A percentile compares a stretch with the other conserved stretches of the same genome.
These are phyloP conservation scores for Crithidia mellificae DNA, from an alignment of 208 protist genomes.

Conservation along the genomic window DNA sequence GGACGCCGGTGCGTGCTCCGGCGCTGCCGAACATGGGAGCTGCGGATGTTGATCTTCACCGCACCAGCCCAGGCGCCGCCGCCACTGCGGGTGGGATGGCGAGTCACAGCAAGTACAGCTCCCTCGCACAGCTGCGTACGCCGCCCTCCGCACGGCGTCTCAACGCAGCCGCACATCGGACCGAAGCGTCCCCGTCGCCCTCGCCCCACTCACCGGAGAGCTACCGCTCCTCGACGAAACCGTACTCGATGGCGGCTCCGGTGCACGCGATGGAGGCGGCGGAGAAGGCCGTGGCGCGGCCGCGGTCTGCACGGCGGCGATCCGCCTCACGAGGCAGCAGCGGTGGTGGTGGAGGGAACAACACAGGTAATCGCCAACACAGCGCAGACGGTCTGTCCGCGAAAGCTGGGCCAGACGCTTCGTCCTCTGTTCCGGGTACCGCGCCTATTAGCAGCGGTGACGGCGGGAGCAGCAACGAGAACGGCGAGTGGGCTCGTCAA, in stretches of 20 bases:
- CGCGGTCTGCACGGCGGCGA: conserved; percentile 15
- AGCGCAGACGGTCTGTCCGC: not conserved
- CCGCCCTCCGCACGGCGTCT: conserved; percentile 22
- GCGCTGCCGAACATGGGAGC: conserved; percentile 31
- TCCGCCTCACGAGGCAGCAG: conserved; percentile 30
- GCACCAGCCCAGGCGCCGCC: not conserved
- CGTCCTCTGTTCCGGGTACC: no score
- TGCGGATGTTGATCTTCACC: not conserved
- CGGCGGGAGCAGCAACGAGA: not conserved
- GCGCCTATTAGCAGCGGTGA: no score
- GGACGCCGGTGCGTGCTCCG: conserved; percentile 20
- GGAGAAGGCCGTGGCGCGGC: not conserved
- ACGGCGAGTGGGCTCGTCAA: conserved; percentile 25
- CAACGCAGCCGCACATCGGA: not conserved
- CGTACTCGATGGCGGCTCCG: conserved; percentile 2
- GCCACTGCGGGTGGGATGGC: conserved; percentile 2
- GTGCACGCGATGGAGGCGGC: not conserved
- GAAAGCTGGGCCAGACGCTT: no score
- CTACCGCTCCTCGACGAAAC: conserved; percentile 24
- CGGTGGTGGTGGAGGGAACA: not conserved
- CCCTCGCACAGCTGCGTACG: conserved; percentile 18
- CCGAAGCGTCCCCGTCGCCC: conserved; percentile 1
- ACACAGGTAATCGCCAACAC: not conserved
- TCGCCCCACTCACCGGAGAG: conserved; percentile 25
- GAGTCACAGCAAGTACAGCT: conserved; percentile 32